Base-by-base conservation (phyloP, 331 rosid species). In the Ulmus americana region DNA sequence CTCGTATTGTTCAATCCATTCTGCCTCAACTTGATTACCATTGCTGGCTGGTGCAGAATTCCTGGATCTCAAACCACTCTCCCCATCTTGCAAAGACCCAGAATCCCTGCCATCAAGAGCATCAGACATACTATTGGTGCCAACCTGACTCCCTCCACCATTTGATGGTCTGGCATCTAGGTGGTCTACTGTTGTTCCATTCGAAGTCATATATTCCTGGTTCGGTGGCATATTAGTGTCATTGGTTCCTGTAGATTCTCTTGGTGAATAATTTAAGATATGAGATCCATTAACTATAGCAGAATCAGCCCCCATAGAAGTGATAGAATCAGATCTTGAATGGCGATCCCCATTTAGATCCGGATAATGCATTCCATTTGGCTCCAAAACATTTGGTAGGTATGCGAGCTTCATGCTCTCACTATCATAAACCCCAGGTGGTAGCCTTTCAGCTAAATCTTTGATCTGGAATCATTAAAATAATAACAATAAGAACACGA, bases 1-100 rank as follows among this genome's bases (percentile, higher is more conserved):
- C 82, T 94, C 99, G 65, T 87, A 94, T 72, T 94, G 99, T 73
- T 94, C 99, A 64, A 81, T 87, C 95, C 99, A 84, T 70, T 94
- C 99, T 20, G 96, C 95, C 59, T 94, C 97, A 64, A 85, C 76
- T 73, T 85, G 87, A 75, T 66, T 85, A 63, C 74, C 74, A 60
- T 67, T 78, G 55, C 65, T 64, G 62, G 84, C 65, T 55, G 41
- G 10, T 4, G 60, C 60, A 58, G 88, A 60, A 69, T 61, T 81
- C 64, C 75, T 79, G 1, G 85, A 78, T 75, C 77, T 77, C 60
- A 46, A 56, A 68, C 74, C 85, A 74, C 72, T 78, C 73, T 74
- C 91, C 0, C 81, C 82, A 53, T 85, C 84, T 22, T 77, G 91
- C 48, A 75, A 69, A 74, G 88, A 54, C 56, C 84, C 85, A 4